These are phyloP conservation scores for Mediolabrus comicus DNA, from an alignment of 108 stramenopile species.

Conservation along the genomic window DNA sequence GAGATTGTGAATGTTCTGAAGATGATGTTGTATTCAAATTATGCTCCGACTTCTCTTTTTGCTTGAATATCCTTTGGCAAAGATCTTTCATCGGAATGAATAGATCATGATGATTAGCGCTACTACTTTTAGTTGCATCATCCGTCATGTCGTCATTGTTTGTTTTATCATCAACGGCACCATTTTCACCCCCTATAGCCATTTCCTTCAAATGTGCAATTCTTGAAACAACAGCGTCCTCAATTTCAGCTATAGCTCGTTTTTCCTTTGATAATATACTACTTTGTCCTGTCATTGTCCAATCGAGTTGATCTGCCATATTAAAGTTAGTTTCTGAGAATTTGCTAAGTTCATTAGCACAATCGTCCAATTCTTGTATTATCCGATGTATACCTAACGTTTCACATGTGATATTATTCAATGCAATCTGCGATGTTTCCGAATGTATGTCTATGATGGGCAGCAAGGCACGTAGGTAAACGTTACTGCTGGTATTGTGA, in stretches of 20 bases:
- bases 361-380: constrained; percentile 28
- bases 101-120: neutral
- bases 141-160: neutral
- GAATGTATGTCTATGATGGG: constrained; percentile 29
- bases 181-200: neutral
- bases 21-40: neutral
- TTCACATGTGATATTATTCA: constrained; percentile 29
- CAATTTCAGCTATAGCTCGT: constrained; percentile 40
- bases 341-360: constrained; percentile 38
- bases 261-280: constrained; percentile 32
- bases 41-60: neutral
- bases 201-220: constrained; percentile 22
- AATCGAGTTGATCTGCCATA: constrained; percentile 43
- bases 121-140: neutral
- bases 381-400: constrained; percentile 22
- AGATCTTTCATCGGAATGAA: constrained; percentile 5
- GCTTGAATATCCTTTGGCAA: neutral
- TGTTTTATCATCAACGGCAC: neutral
- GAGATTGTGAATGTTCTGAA: constrained; percentile 1
- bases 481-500: neutral
- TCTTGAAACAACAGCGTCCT: constrained; percentile 32
- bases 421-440: constrained; percentile 28
- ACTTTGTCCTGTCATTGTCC: constrained; percentile 17
- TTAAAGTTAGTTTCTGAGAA: constrained; percentile 42
- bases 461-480: constrained; percentile 31